Evolutionary conservation across 805 yeast genomes (phyloP), one percentile per base, ranked within the genome.

Genomic region (Schizosaccharomyces lindneri): DNA sequence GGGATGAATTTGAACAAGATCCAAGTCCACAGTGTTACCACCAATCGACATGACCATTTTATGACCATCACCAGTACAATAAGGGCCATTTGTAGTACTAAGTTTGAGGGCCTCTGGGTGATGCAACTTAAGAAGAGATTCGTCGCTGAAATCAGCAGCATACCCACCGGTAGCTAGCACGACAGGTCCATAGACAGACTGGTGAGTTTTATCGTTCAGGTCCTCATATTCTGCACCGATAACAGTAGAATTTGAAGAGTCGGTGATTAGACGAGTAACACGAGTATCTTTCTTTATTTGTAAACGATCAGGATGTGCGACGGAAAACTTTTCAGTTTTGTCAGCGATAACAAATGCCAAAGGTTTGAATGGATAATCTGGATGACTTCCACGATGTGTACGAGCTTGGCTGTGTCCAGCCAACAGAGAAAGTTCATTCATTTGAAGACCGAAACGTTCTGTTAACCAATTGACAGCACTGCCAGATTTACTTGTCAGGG

Each of bases 351-450:
- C 74, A 65, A 78, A 79, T 3, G 83, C 79, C 61, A 81, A 79
- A 6, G 85, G 82, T 79, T 79, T 79, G 1, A 85, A 85, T 2
- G 85, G 85, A 61, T 81, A 80, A 63, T 78, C 75, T 21, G 81
- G 77, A 64, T 80, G 84, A 60, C 79, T 77, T 0, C 94, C 89
- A 66, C 94, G 77, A 69, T 86, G 95, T 1, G 95, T 86, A 70
- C 95, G 76, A 24, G 87, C 81, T 60, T 76, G 80, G 0, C 88
- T 81, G 68, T 86, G 94, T 2, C 95, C 95, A 32, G 95, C 95
- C 55, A 86, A 71, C 66, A 85, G 79, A n/a, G 86, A 78, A 13
- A 86, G 84, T 17, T 82, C 74, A 6, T 84, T 77, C 62, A 86
- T 72, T 66, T 82, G 85, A 60, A 85, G 72, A 5, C 75, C 77